Conservation (phyloP, 2,329 filamentous ascomycete species). For the Alternaria gaisen region DNA sequence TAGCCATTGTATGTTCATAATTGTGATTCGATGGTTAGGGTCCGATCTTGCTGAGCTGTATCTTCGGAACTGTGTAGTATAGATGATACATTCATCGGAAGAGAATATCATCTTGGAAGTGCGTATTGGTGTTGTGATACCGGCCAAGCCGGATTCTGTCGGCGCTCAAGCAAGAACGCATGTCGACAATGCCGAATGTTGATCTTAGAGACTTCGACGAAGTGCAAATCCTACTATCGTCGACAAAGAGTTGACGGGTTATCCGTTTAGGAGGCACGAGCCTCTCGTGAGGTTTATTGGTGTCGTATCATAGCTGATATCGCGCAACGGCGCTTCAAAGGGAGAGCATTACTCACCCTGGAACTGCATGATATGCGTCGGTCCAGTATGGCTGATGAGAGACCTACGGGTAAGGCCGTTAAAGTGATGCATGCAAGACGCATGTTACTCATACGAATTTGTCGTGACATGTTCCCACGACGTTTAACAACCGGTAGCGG, state of each 20-base stretch:
- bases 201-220: background rate
- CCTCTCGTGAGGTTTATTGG: background rate
- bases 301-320: background rate
- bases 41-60: background rate
- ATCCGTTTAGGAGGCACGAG: background rate
- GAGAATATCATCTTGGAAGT: no score
- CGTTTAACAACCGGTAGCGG: background rate
- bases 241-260: no score
- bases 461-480: background rate
- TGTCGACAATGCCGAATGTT: background rate
- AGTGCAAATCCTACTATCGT: background rate
- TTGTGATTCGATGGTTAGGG: no score
- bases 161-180: background rate
- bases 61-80: background rate
- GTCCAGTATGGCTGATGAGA: no score
- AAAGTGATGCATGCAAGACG: background rate
- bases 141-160: background rate
- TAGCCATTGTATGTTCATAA: background rate
- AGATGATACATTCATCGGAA: no score
- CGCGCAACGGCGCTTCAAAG: background rate
- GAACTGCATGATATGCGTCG: background rate
- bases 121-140: background rate
- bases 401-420: background rate
- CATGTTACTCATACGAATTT: background rate
- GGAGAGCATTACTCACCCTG: background rate